Percentiles rank a stretch among this genome's conserved stretches.
Evolutionary conservation across 2,329 filamentous ascomycete species (phyloP).

Genomic region (Fragosphaeria purpurea): DNA sequence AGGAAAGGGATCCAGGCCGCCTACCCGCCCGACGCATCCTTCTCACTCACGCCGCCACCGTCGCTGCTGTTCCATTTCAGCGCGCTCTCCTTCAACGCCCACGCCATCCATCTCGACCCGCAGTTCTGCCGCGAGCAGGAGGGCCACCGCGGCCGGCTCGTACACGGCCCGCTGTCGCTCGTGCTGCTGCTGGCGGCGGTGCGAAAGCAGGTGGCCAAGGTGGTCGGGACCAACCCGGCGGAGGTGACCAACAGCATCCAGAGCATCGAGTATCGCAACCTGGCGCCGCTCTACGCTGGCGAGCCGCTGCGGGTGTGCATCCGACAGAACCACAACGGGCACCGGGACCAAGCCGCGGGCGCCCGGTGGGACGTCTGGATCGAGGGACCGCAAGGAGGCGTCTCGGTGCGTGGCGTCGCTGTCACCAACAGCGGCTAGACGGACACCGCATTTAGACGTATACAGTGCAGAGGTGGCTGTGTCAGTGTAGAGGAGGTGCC

Average conservation of each 20-base stretch:
- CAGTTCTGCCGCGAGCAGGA: constrained; percentile 61
- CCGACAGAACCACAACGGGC: constrained; percentile 32
- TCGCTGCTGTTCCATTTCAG: constrained; percentile 81
- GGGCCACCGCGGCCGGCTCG: constrained; percentile 63
- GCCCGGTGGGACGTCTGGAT: constrained; percentile 54
- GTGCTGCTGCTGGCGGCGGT: constrained; percentile 66
- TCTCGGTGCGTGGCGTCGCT: constrained; percentile 49
- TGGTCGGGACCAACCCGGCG: constrained; percentile 12
- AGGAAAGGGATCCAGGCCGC: constrained; percentile 15
- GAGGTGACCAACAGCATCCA: constrained; percentile 26
- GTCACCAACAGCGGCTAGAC: background rate
- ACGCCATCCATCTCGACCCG: constrained; percentile 77
- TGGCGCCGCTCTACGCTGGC: constrained; percentile 68
- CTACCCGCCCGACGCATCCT: constrained; percentile 24
- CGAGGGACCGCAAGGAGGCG: constrained; percentile 48
- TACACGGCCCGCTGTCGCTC: constrained; percentile 78
- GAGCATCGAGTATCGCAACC: constrained; percentile 66
- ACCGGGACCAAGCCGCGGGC: constrained; percentile 29
- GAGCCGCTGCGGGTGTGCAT: constrained; percentile 64
- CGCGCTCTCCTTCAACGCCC: constrained; percentile 84
- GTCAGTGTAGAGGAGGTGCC: too few relatives aligned
- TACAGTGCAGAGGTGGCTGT: too few relatives aligned
- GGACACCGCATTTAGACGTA: too few relatives aligned
- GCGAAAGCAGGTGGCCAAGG: constrained; percentile 32
- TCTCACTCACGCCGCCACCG: constrained; percentile 55